Base-by-base conservation (phyloP, 2,329 filamentous ascomycete genomes). In the Macroventuria anomochaeta region DNA sequence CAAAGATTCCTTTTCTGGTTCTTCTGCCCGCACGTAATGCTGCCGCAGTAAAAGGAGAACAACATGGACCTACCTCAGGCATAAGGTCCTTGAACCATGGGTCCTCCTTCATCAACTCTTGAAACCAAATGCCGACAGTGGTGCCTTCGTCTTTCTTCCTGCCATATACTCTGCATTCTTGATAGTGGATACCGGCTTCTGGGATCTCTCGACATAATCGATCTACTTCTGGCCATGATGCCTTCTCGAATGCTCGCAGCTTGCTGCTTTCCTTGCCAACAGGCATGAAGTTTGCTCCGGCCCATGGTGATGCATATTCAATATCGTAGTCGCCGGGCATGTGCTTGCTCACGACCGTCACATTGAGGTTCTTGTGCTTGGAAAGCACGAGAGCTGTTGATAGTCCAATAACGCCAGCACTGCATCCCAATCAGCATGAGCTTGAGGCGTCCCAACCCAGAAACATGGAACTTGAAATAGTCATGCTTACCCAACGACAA, bases 281-380 rank as follows among this genome's bases (percentile, higher is more conserved):
- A 32, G 89, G 91, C 61, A 90, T 73, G 67, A 86, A 87, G 69
- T 93, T 93, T 54, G 90, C 91, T 11, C 91, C 91, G 12, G 91
- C 91, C 88, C 90, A 96, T 0, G 91, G 91, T 13, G 90, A 95
- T 3, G 91, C 88, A 73, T 96, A 96, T 80, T 96, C 90, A 59
- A 92, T 88, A 64, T 96, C 89, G 74, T 93, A 96, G 77, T 96
- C 92, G 21, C 93, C 92, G 0, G 92, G 92, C 90, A 96, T 95
- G 71, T 96, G 89, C 71, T 95, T 96, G 11, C 89, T 86, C 31
- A 91, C 80, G 39, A 96, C 80, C 0, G 89, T 92, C 59, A 96
- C 76, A 21, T 79, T 77, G 62, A 87, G 81, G 10, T 75, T 66
- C 5, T 77, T 73, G 63, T 85, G 80, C 54, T 80, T 79, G 11